Conservation (phyloP, 202 grass and related monocot genomes). For the Elaeis oleifera region DNA sequence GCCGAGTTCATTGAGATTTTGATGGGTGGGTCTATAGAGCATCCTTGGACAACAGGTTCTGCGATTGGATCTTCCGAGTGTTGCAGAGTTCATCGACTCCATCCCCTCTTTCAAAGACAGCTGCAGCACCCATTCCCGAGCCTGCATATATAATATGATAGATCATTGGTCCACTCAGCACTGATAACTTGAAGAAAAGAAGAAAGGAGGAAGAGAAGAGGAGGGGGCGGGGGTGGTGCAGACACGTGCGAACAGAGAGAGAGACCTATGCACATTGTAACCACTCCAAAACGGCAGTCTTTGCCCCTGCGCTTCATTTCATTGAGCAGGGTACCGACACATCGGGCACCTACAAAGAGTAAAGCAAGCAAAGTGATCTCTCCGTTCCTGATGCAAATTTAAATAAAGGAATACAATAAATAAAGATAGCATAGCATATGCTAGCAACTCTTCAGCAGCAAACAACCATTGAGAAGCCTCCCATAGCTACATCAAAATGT, state of each 20-base stretch:
- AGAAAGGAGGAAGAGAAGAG: no score
- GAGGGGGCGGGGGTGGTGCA: no score
- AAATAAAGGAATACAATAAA: no score
- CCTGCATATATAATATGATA: slow-evolving; percentile 27
- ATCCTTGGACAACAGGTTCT: slow-evolving; percentile 57
- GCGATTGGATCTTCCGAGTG: slow-evolving; percentile 30
- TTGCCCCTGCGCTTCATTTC: slow-evolving; percentile 96
- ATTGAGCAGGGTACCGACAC: slow-evolving; percentile 80
- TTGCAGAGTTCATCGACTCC: slow-evolving; percentile 60
- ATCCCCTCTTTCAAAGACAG: slow-evolving; percentile 85
- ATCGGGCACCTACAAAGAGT: slow-evolving; percentile 53
- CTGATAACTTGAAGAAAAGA: no score
- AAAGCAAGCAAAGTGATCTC: background rate
- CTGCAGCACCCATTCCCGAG: slow-evolving; percentile 87
- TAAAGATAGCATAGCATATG: no score
- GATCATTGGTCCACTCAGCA: background rate
- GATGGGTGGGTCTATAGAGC: slow-evolving; percentile 20
- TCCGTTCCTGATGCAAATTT: no score
- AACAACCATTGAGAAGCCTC: no score
- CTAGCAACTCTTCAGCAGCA: no score
- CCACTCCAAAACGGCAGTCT: slow-evolving; percentile 86
- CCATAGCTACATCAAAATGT: no score
- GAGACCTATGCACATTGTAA: slow-evolving; percentile 32
- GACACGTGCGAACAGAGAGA: background rate
- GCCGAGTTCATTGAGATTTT: no score